These are phyloP conservation scores for Acacia confusa DNA, from an alignment of 306 rosid species.

Conservation along the genomic window DNA sequence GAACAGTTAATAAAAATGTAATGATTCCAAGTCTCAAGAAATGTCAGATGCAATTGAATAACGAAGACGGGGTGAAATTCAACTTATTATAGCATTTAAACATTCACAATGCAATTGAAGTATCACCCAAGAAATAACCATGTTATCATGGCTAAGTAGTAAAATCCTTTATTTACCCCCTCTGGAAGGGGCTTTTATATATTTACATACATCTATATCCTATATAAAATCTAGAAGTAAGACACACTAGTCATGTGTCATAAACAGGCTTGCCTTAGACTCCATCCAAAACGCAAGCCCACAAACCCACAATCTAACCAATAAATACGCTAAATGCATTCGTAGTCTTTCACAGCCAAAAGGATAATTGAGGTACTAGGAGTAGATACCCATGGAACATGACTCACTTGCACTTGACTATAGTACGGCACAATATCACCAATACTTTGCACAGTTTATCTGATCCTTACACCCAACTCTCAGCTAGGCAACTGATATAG, in stretches of 20 bases:
- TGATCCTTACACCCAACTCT: slow-evolving; percentile 28
- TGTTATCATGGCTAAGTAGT: neutral
- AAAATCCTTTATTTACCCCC: neutral
- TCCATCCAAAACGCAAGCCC: neutral
- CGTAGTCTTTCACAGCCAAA: neutral
- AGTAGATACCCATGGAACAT: neutral
- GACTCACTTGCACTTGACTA: neutral
- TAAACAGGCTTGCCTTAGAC: neutral
- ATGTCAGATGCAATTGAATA: neutral
- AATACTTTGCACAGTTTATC: neutral
- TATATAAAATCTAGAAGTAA: neutral
- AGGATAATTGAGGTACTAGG: neutral
- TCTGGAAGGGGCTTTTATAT: neutral
- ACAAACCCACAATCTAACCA: neutral
- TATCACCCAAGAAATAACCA: neutral
- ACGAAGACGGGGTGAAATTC: neutral
- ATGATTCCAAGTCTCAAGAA: slow-evolving; percentile 8
- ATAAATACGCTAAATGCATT: slow-evolving; percentile 3
- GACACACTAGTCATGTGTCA: neutral
- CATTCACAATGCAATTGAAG: slow-evolving; percentile 6
- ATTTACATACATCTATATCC: neutral
- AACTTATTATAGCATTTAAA: slow-evolving; percentile 9
- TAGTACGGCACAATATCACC: neutral
- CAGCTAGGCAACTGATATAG: slow-evolving; percentile 8
- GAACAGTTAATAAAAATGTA: neutral